Evolutionary conservation across 768 basidiomycete species (phyloP), one percentile per base, ranked within the genome.

Genomic region (Mycena olivaceomarginata): DNA sequence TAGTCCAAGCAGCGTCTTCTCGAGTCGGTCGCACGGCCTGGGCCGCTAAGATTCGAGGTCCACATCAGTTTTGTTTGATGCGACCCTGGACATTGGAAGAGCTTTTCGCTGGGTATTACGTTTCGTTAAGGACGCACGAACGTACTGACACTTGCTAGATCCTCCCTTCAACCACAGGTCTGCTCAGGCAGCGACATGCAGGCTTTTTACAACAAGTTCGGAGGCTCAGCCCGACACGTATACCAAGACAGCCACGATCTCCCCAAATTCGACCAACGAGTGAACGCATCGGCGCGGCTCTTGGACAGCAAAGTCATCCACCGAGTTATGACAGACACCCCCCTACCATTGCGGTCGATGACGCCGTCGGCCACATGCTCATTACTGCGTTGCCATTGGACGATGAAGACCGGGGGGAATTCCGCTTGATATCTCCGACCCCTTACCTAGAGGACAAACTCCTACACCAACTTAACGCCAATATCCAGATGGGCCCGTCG

Each of bases 201-300:
- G n/a, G 40, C 57, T 56, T 72, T 72, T 53, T 72, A 65, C 71
- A 10, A 56, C n/a, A 65, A 64, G 63, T 72, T 65, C 51, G 71
- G 71, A 65, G 71, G 71, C 40, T 72, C 71, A 41, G 71, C 71
- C 48, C 40, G 71, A 40, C 71, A 72, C 7, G 62, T 72, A 25
- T 72, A 72, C 40, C n/a, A 65, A 4, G 71, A 72, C 20, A 43
- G 48, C n/a, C 63, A 65, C 15, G 13, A 72, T 41, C 62, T 56
- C n/a, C 2, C 48, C 9, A 4, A 0, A 15, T 69, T 65, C 48
- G 71, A 64, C 7, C 2, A 2, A 41, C 41, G 0, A 37, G 45
- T 70, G 25, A 31, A 70, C 37, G 37, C 13, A 62, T 62, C 59
- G 43, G 70, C 70, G 11, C 43, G 16, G 59, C 25, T 20, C 20